phyloP scores from a whole-genome alignment of 331 rosid genomes.

The Quercus phellos region DNA sequence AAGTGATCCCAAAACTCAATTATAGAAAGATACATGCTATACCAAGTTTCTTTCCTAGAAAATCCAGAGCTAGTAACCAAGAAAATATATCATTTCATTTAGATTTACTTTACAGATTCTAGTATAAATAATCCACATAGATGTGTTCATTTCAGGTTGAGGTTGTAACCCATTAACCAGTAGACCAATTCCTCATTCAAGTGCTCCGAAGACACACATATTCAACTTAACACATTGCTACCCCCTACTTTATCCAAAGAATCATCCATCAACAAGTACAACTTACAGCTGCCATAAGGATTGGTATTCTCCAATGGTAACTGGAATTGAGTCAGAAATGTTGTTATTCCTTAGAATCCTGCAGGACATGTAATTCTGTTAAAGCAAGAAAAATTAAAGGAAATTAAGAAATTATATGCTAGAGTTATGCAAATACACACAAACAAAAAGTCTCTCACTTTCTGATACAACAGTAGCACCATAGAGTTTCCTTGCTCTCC shows the following conservation, averaged over 20 bases:
- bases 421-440: background rate
- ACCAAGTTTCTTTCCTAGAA: background rate
- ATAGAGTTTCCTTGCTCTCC: background rate
- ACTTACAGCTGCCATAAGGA: slow-evolving; percentile 60
- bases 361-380: slow-evolving; percentile 23
- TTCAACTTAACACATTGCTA: background rate
- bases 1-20: background rate
- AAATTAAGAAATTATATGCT: background rate
- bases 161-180: background rate
- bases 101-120: background rate
- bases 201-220: background rate
- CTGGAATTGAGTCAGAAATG: slow-evolving; percentile 60
- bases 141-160: background rate
- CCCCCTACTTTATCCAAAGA: background rate
- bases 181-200: background rate
- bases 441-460: background rate
- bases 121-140: background rate
- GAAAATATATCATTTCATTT: background rate
- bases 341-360: slow-evolving; percentile 70
- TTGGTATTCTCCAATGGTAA: slow-evolving; percentile 48
- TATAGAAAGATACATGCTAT: background rate
- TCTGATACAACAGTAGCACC: background rate
- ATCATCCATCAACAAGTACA: background rate
- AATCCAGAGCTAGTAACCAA: background rate
- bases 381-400: slow-evolving; percentile 6